Base-by-base conservation (phyloP, 108 stramenopile genomes). In the Nannochloropsis oceanica region DNA sequence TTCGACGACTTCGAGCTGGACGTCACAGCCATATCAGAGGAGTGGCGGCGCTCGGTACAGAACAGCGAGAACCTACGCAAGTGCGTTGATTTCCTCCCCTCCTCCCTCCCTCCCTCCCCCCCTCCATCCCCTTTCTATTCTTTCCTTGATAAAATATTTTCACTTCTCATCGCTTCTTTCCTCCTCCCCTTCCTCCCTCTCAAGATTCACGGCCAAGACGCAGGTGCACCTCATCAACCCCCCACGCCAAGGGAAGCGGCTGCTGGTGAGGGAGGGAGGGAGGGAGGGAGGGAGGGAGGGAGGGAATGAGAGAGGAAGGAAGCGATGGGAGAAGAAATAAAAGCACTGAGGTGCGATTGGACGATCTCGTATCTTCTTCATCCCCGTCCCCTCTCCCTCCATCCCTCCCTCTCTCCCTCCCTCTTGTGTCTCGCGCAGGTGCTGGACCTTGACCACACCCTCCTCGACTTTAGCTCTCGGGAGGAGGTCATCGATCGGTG, bases 401-500 rank as follows among this genome's bases (percentile, higher is more conserved):
- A 14, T 14, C 46, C 0, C 18, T 50, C 0, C 13, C 18, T 50
- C 18, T 18, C 18, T 14, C 18, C 14, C 18, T 50, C 18, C 46
- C 13, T 14, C 46, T 18, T 18, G 13, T 50, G 46, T 50, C 14
- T 14, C 46, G 0, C 18, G 14, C 46, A 50, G 46, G 46, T 98
- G 1, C 90, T 97, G 34, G 97, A 98, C 89, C 85, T 98, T 42
- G 97, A 98, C 89, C 97, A 98, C 87, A 96, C 96, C 22, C 89
- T 98, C 22, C 89, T 98, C 12, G 96, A 97, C 83, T 98, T 98
- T 87, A 92, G 91, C 79, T 83, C 91, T 2, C 86, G 84, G 25
- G 34, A 44, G 26, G 50, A 43, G 20, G 27, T 44, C 34, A 50
- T 50, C 46, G 46, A 50, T 18, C 13, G 46, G 46, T 50, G 0